Conservation (phyloP, 768 basidiomycete species). For the Phylloporus sp. region DNA sequence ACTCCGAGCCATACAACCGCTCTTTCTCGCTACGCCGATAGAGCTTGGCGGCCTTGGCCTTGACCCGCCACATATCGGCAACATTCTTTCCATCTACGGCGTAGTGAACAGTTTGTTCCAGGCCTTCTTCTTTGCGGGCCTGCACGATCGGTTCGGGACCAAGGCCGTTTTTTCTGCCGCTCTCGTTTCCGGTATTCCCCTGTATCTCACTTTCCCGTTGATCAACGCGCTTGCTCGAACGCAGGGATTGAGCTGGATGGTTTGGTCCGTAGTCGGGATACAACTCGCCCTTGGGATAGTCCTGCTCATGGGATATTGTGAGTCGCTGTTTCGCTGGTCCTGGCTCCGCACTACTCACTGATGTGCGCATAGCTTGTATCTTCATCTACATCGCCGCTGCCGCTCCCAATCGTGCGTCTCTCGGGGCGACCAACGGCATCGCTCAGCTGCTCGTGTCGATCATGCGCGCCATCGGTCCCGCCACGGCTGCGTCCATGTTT, state of each 20-base stretch:
- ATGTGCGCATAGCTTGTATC: constrained; percentile 47
- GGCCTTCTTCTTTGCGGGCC: constrained; percentile 58
- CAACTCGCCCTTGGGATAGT: constrained; percentile 46
- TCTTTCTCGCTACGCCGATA: constrained; percentile 70
- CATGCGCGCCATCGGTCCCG: constrained; percentile 48
- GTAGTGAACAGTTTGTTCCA: constrained; percentile 62
- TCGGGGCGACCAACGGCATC: constrained; percentile 70
- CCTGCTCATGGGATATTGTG: constrained; percentile 54
- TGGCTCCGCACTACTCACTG: not conserved
- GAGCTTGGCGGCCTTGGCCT: constrained; percentile 66
- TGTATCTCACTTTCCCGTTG: constrained; percentile 56
- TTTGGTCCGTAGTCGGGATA: constrained; percentile 48
- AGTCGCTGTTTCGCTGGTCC: constrained; percentile 27
- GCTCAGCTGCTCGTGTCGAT: constrained; percentile 42
- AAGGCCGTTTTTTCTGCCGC: constrained; percentile 54
- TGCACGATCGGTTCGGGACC: constrained; percentile 60
- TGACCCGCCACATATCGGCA: constrained; percentile 60
- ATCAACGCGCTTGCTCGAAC: constrained; percentile 51
- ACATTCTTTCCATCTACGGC: constrained; percentile 57
- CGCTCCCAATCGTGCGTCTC: constrained; percentile 58
- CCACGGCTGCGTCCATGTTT: constrained; percentile 57
- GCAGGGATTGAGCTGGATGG: constrained; percentile 40
- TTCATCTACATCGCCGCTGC: constrained; percentile 68
- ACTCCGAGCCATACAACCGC: constrained; percentile 59
- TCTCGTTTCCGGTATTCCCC: constrained; percentile 45